Evolutionary conservation across 2,329 filamentous ascomycete species (phyloP), one percentile per base, ranked within the genome.

Genomic region (Penicillium sp.): DNA sequence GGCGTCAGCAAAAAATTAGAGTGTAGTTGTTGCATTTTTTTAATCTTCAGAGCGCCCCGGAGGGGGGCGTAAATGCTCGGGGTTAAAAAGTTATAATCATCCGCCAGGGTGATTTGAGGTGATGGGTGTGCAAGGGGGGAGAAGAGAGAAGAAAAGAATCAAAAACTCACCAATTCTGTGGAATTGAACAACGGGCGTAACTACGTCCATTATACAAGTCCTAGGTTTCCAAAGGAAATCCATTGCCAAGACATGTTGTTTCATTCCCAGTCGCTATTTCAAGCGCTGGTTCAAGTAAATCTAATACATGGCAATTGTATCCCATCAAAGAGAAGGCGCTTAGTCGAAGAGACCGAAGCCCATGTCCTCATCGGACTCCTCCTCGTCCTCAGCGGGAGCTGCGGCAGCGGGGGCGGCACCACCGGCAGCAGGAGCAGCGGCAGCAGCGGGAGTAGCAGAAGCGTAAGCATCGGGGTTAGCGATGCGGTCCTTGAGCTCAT

Each of bases 401-500:
- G 81, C 79, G 50, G 78, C 76, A 53, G 78, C 79, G 55, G 78
- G 76, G 50, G 77, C 79, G 47, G 76, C 80, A 60, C 79, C 81
- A 51, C 75, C 77, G 60, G 77, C 79, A 57, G 77, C 76, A 44
- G 78, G 74, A 49, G 78, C 78, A 53, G 84, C 80, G 56, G 80
- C 81, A 53, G 86, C 88, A 62, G 75, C 84, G 55, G 93, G 91
- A 64, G 88, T 91, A 64, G 92, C 82, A 45, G 90, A 76, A 63
- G 93, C 94, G 78, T 97, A 99, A 52, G 91, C 91, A 52, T 99
- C 94, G 68, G 95, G 95, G 86, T 99, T 97, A 81, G 91, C 91
- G 72, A 99, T 97, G 77, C 94, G 91, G 82, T 99, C 94, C 89
- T 99, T 99, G 82, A 99, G 89, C 81, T 96, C 84, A 73, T 95